Conservation (phyloP, 2,329 filamentous ascomycete species). For the Aureobasidium zeae region DNA sequence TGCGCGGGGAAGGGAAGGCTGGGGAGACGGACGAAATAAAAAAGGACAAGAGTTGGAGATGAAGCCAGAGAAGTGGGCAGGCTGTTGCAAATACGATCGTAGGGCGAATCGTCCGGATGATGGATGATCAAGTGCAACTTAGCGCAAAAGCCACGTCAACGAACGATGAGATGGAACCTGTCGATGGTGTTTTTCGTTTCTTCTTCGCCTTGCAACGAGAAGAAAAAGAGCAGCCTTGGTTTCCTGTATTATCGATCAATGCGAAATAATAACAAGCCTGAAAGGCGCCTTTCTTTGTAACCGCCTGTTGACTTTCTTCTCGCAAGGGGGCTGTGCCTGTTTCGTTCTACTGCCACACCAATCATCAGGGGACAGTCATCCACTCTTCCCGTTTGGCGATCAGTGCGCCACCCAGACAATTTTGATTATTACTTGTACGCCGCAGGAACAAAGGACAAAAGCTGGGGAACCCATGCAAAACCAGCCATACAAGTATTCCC, state of each 20-base stretch:
- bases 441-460: conserved; percentile 4
- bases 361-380: conserved; percentile 9
- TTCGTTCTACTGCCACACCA: too few species aligned
- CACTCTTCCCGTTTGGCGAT: conserved; percentile 16
- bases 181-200: too few species aligned
- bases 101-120: conserved; percentile 2
- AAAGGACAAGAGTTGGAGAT: conserved; percentile 7
- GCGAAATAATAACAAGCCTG: too few species aligned
- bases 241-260: too few species aligned
- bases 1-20: background rate
- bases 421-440: conserved; percentile 13
- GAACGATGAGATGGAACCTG: conserved; percentile 6
- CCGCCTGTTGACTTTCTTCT: too few species aligned
- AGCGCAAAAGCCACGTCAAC: conserved; percentile 15
- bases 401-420: conserved; percentile 13
- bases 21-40: background rate
- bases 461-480: conserved; percentile 12
- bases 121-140: conserved; percentile 13
- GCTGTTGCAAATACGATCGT: background rate
- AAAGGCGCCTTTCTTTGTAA: too few species aligned
- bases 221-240: background rate
- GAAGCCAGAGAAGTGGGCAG: conserved; percentile 5
- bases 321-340: conserved; percentile 15
- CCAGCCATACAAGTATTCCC: background rate
- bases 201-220: background rate